These are phyloP conservation scores for Apiospora koreana DNA, from an alignment of 2,329 filamentous ascomycete species.

Conservation along the genomic window DNA sequence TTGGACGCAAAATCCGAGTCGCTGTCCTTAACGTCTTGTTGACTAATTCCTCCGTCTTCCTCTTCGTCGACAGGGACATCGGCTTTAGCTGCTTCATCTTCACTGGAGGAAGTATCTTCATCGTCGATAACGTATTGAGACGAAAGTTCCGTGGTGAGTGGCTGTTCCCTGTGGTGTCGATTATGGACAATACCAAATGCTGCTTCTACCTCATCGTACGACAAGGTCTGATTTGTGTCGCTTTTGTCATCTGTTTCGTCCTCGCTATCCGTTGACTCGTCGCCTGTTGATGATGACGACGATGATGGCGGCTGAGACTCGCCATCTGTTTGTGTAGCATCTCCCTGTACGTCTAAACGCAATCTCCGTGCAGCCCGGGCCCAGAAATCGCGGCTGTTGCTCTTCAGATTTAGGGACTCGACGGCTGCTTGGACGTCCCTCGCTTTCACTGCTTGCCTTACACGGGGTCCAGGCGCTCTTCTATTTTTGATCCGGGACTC, in stretches of 20 bases:
- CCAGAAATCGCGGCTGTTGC: slow-evolving; percentile 46
- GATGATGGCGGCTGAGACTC: slow-evolving; percentile 11
- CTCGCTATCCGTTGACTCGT: slow-evolving; percentile 12
- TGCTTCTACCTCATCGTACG: slow-evolving; percentile 46
- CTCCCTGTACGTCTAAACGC: slow-evolving; percentile 47
- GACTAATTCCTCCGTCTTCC: background rate
- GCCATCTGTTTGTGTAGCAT: slow-evolving; percentile 20
- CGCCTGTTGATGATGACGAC: background rate
- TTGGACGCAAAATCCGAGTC: background rate
- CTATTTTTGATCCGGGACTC: slow-evolving; percentile 65
- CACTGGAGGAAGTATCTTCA: slow-evolving; percentile 8
- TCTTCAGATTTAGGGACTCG: slow-evolving; percentile 45
- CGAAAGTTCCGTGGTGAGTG: background rate
- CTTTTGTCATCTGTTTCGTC: slow-evolving; percentile 20
- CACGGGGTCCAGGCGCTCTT: slow-evolving; percentile 23
- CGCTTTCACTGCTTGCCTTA: slow-evolving; percentile 36
- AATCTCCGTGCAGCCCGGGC: slow-evolving; percentile 49
- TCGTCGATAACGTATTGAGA: slow-evolving; percentile 1
- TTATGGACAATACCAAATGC: slow-evolving; percentile 30
- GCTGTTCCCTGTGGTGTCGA: background rate
- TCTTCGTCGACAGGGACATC: slow-evolving; percentile 10
- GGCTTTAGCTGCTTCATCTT: background rate
- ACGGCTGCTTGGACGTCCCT: slow-evolving; percentile 53
- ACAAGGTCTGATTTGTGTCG: slow-evolving; percentile 34
- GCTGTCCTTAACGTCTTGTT: background rate